These are phyloP conservation scores for Fusarium torreyae DNA, from an alignment of 2,329 filamentous ascomycete genomes.

Conservation along the genomic window DNA sequence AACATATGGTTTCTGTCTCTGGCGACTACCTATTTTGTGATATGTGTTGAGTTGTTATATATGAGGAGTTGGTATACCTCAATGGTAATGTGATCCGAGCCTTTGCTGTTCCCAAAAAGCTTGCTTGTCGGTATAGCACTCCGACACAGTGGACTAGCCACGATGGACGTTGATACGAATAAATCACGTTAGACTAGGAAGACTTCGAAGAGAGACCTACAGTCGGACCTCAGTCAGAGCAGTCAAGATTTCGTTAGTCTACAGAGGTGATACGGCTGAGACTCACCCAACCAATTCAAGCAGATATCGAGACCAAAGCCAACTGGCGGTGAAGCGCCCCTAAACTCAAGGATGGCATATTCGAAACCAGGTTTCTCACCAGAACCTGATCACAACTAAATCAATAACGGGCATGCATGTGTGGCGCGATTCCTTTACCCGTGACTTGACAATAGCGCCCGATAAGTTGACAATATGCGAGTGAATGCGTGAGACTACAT, in stretches of 20 bases:
- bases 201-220: background rate
- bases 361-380: constrained; percentile 28
- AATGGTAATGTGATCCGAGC: too few species aligned
- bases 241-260: background rate
- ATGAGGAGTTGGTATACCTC: too few species aligned
- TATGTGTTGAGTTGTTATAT: background rate
- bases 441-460: constrained; percentile 26
- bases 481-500: constrained; percentile 9
- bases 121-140: too few species aligned
- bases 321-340: constrained; percentile 48
- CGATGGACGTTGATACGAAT: background rate
- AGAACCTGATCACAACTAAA: constrained; percentile 38
- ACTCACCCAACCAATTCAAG: constrained; percentile 24
- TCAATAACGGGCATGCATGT: constrained; percentile 43
- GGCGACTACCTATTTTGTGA: background rate
- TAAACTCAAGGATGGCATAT: constrained; percentile 31
- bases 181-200: background rate
- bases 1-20: background rate
- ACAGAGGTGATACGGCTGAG: constrained; percentile 30
- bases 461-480: constrained; percentile 25
- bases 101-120: too few species aligned
- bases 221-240: background rate
- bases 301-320: constrained; percentile 21
- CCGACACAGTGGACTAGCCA: too few species aligned
- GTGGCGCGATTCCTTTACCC: constrained; percentile 37